Evolutionary conservation across 306 rosid genomes (phyloP), one percentile per base, ranked within the genome.

Genomic region (Sesbania bispinosa): DNA sequence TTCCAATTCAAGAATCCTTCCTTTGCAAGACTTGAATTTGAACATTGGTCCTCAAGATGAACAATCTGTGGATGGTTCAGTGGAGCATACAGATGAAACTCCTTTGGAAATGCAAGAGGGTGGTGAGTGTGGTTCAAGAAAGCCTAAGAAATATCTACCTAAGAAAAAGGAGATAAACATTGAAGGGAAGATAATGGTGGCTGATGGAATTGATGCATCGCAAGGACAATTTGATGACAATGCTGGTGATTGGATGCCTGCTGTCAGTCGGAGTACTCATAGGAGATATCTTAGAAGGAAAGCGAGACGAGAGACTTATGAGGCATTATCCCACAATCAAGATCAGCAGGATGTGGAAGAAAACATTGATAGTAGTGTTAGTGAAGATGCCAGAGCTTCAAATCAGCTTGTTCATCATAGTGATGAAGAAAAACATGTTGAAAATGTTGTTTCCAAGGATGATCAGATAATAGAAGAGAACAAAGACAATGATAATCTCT

Each of bases 241-340:
- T 79, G 88, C 67, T 33, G 92, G 85, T 47, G 90, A 91, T 65
- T 95, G 96, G 99, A 80, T 78, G 84, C 95, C 96, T 46, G 96
- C 97, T 38, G 96, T 91, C 35, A 83, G 97, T 78, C 82, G 93
- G 45, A 95, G 96, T 77, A 89, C 99, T 29, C 96, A 88, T 66
- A 89, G 99, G 81, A 86, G 93, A 75, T 89, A 27, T 77, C 72
- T 87, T 15, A 83, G 96, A 81, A 88, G 99, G 79, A 85, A 91
- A 84, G 88, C 99, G 69, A 89, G 81, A 48, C 93, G 91, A 0
- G 88, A 87, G 52, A 32, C 80, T 47, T 53, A 69, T 54, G 87
- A 84, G 3, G 70, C 85, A 2, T 65, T 83, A 14, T 71, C 88
- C n/a, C 85, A 77, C 15, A 87, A 66, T 66, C 87, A 83, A 39